Conservation (phyloP, 352 stramenopile species). For the Halophytophthora batemanensis region DNA sequence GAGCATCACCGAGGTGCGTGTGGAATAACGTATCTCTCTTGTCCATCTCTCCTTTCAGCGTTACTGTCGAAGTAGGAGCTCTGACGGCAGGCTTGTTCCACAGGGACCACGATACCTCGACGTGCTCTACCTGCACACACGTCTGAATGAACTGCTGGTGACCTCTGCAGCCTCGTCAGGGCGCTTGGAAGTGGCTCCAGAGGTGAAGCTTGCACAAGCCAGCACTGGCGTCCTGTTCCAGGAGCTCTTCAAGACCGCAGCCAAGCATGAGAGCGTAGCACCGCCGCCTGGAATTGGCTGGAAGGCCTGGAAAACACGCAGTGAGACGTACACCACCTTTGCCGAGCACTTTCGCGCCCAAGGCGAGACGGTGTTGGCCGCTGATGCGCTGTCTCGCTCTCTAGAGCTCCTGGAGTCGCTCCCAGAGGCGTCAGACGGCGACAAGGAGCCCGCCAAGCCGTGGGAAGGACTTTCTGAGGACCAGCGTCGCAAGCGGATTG, state of each 20-base stretch:
- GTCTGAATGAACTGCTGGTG: conserved; percentile 53
- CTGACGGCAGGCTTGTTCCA: conserved; percentile 1
- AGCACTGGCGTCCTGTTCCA: conserved; percentile 47
- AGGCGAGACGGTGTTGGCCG: conserved; percentile 43
- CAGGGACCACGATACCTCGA: conserved; percentile 34
- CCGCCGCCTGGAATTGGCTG: conserved; percentile 17
- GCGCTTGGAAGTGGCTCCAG: conserved; percentile 7
- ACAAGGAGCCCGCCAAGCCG: conserved; percentile 3
- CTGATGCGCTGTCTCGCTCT: conserved; percentile 47
- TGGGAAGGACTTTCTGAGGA: conserved; percentile 19
- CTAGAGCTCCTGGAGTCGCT: conserved; percentile 41
- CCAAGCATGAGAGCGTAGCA: conserved; percentile 9
- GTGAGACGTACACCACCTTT: conserved; percentile 43
- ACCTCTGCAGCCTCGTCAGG: conserved; percentile 14
- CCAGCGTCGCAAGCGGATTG: conserved; percentile 25
- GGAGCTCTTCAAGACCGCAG: conserved; percentile 30
- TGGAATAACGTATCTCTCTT: too few species aligned
- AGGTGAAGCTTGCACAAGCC: conserved; percentile 13
- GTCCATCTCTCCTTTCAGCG: not conserved
- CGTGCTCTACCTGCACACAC: conserved; percentile 61
- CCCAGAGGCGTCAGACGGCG: not conserved
- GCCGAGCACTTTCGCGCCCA: conserved; percentile 47
- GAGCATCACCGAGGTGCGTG: conserved; percentile 24
- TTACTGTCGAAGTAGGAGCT: not conserved
- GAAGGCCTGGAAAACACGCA: conserved; percentile 36